Base-by-base conservation (phyloP, 2,329 filamentous ascomycete species). In the Exophiala sideris region DNA sequence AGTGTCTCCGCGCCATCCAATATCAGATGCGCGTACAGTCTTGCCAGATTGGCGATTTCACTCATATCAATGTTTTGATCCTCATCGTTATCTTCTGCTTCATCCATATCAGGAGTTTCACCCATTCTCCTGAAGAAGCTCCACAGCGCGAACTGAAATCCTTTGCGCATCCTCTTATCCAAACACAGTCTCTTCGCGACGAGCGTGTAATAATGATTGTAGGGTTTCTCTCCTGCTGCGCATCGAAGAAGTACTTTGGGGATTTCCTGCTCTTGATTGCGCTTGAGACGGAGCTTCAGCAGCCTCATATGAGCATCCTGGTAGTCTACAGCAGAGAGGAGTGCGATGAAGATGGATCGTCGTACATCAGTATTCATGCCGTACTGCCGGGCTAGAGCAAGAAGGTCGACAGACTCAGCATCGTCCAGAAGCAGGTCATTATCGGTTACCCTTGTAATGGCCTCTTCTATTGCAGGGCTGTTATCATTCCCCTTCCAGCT, bases 201-300 rank as follows among this genome's bases (percentile, higher is more conserved):
- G 1, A 96, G 76, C 0, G 89, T 88, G 68, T 99, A 99, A 73
- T 95, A 99, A 0, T 88, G 89, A 65, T 99, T 99, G 71, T 96
- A 95, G 0, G 79, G 78, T 52, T 86, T 78, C 72, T 97, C 94
- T 2, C 87, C 86, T 40, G 89, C 89, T 1, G 86, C 86, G 67
- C 91, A 96, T 63, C 94, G 91, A 7, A 96, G 80, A 24, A 99
- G 77, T 14, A 99, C 91, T 48, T 87, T 84, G 0, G 92, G 86
- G 32, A 97, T 88, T 68, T 97, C 92, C 20, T 86, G 81, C 61
- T 94, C 86, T 66, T 96, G 91, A 14, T 89, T 83, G 62, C 86
- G 89, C 73, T 94, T 96, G 44, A 99, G 79, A 34, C 85, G 85
- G 8, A 99, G 81, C 67, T 95, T 95, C 55, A 85, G 76, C 6